Evolutionary conservation across 148 eudicot genomes (phyloP).

Genomic region (Nepenthes mirabilis): DNA sequence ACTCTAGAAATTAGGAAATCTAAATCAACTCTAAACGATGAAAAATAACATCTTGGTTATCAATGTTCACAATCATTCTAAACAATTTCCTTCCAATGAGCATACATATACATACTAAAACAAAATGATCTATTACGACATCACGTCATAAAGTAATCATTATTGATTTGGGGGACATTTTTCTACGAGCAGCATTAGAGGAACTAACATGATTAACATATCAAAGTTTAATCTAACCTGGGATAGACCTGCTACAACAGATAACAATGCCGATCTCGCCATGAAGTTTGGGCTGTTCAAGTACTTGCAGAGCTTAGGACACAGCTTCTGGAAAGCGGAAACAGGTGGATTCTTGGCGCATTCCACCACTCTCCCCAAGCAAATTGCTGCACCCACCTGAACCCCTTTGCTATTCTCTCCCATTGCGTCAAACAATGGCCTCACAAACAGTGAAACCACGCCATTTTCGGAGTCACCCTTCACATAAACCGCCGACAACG

Average conservation of each 20-base stretch:
- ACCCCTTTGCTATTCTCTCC: constrained; percentile 75
- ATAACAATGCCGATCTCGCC: constrained; percentile 77
- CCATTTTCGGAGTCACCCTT: constrained; percentile 44
- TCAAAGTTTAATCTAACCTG: constrained; percentile 38
- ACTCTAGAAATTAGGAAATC: too few species aligned
- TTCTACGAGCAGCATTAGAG: too few species aligned
- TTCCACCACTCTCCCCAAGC: constrained; percentile 78
- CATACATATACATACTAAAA: too few species aligned
- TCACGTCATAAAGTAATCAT: too few species aligned
- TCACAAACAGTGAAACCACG: constrained; percentile 65
- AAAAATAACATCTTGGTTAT: too few species aligned
- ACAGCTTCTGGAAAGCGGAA: constrained; percentile 62
- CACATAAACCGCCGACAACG: constrained; percentile 43
- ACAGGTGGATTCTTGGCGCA: constrained; percentile 49
- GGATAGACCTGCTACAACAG: constrained; percentile 65
- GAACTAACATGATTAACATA: too few species aligned
- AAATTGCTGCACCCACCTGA: constrained; percentile 75
- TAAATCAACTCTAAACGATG: too few species aligned
- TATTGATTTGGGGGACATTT: too few species aligned
- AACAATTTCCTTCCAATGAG: too few species aligned
- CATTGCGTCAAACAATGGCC: constrained; percentile 91
- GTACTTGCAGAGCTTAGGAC: constrained; percentile 81
- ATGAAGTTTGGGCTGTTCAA: constrained; percentile 69
- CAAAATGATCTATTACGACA: too few species aligned
- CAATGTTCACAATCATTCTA: too few species aligned